Evolutionary conservation across 352 stramenopile genomes (phyloP), one percentile per base, ranked within the genome.

Genomic region (Thraustochytrium striatum): DNA sequence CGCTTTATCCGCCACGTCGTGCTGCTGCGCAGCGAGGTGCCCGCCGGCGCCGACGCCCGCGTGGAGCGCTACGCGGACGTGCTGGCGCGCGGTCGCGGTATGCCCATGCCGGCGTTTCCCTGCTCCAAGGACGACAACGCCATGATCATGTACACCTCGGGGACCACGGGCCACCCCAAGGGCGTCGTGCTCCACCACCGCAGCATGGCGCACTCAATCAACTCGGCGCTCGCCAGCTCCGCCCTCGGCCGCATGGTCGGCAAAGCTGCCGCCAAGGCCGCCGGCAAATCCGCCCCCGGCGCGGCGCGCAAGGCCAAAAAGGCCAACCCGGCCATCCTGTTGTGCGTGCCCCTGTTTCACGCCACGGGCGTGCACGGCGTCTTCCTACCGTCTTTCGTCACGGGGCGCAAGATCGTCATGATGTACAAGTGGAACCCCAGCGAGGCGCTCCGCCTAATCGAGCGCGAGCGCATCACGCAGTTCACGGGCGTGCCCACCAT

Each of bases 101-200:
- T 16, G 16, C 19, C 5, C 2, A 75, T 75, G 65, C 65, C 65
- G n/a, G 11, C 50, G 5, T 58, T 75, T 43, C 43, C 43, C 3
- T 32, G 43, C 41, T 7, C 19, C n/a, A 80, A 80, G 47, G 78
- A 82, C n/a, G 89, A 93, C 58, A 83, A 90, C 25, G 88, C 87
- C 28, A 92, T 88, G 62, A 83, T 94, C 78, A 92, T 88, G 83
- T 94, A 93, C 84, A 94, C 90, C 36, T 93, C 88, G 0, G 90
- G 90, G 21, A 94, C 90, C 44, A 94, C 90, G 30, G 90, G 90
- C 25, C 84, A 92, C 78, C 90, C 90, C 8, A 95, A 95, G 84
- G 90, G 89, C 3, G 90, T 91, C 13, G 89, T 93, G 38, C 59
- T 95, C 36, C 69, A 83, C 55, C 90, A 95, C 65, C 72, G 85